These are phyloP conservation scores for Ogataea nitratoaversa DNA, from an alignment of 805 yeast genomes.

Conservation along the genomic window DNA sequence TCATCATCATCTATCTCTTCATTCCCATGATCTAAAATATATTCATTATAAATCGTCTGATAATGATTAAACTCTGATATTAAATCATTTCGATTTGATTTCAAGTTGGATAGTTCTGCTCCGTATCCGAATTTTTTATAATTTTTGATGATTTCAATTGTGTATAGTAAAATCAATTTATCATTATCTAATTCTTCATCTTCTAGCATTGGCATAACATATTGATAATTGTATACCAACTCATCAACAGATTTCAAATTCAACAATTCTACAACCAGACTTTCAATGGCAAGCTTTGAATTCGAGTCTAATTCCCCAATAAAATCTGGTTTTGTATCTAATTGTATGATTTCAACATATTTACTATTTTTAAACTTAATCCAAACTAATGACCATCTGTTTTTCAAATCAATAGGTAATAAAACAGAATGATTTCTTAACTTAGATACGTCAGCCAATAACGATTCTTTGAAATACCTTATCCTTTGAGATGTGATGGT, in stretches of 20 bases:
- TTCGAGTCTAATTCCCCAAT: slow-evolving; percentile 15
- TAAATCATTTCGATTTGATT: no score
- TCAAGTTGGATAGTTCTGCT: neutral
- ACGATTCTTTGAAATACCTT: neutral
- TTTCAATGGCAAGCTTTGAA: slow-evolving; percentile 13
- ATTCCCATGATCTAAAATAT: no score
- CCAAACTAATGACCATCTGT: slow-evolving; percentile 27
- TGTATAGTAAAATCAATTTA: slow-evolving; percentile 11
- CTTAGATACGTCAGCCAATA: neutral
- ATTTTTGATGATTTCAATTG: slow-evolving; percentile 16
- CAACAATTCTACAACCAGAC: slow-evolving; percentile 14
- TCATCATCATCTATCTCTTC: neutral
- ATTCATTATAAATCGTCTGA: no score
- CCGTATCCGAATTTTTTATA: slow-evolving; percentile 9
- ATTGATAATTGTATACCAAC: slow-evolving; percentile 10
- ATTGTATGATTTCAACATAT: slow-evolving; percentile 19
- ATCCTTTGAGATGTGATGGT: no score
- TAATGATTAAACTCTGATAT: no score
- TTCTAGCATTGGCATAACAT: slow-evolving; percentile 22
- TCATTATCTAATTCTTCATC: slow-evolving; percentile 19
- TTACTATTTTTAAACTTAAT: slow-evolving; percentile 17
- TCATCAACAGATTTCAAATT: slow-evolving; percentile 12
- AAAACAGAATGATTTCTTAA: slow-evolving; percentile 10
- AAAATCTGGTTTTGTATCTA: slow-evolving; percentile 18
- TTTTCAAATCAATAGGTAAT: slow-evolving; percentile 17